Conservation (phyloP, 2,329 filamentous ascomycete genomes). For the Sporothrix curviconia region DNA sequence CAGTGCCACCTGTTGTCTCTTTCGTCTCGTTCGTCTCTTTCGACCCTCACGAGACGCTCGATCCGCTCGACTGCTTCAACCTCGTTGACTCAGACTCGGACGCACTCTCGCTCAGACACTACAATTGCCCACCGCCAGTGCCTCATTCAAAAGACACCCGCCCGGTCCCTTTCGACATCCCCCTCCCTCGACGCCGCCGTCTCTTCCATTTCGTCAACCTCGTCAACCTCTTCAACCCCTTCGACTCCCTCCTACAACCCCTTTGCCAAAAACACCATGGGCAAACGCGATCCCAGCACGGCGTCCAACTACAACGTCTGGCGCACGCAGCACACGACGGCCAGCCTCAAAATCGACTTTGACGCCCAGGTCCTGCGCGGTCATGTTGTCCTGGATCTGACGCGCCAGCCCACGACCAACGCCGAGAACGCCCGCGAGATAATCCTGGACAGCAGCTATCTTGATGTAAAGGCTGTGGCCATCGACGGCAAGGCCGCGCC, state of each 20-base stretch:
- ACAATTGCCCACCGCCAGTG: too few relatives aligned
- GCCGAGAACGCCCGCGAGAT: conserved; percentile 55
- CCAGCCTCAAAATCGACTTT: conserved; percentile 79
- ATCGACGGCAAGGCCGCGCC: conserved; percentile 57
- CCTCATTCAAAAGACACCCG: background rate
- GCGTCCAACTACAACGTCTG: conserved; percentile 87
- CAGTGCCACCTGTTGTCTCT: background rate
- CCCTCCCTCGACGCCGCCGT: background rate
- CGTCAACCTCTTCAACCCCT: background rate
- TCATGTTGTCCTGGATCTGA: conserved; percentile 67
- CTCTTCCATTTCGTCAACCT: background rate
- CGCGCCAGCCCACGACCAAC: conserved; percentile 46
- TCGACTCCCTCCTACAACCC: conserved; percentile 5
- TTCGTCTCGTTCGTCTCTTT: background rate
- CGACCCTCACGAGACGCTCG: background rate
- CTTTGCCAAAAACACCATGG: conserved; percentile 11
- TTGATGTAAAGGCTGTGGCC: conserved; percentile 66
- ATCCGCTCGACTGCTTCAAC: background rate
- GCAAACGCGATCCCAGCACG: conserved; percentile 73
- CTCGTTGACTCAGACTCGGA: background rate
- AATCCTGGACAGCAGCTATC: conserved; percentile 78
- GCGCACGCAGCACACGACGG: conserved; percentile 75
- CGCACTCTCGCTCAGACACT: background rate
- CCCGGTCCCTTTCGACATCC: background rate
- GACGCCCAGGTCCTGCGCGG: conserved; percentile 69